Conservation (phyloP, 2,329 filamentous ascomycete genomes). For the Zelopaecilomyces penicillatus region DNA sequence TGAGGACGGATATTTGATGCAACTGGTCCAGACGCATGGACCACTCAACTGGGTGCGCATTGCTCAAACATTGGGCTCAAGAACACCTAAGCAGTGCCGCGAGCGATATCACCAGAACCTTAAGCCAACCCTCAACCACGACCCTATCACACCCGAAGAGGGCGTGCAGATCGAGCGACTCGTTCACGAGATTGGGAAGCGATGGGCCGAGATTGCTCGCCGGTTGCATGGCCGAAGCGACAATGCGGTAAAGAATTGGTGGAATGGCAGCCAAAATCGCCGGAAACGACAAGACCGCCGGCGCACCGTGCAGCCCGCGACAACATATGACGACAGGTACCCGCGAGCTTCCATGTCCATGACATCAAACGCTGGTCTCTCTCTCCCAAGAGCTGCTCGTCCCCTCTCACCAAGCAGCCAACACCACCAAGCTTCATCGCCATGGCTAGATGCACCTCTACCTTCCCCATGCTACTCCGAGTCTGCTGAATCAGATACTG, state of each 20-base stretch:
- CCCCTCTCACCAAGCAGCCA: constrained; percentile 11
- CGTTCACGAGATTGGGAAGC: constrained; percentile 71
- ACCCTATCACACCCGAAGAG: constrained; percentile 64
- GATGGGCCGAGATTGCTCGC: constrained; percentile 89
- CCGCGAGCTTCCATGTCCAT: constrained; percentile 22
- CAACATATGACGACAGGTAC: background rate
- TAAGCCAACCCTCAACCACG: constrained; percentile 65
- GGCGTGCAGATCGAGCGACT: constrained; percentile 66
- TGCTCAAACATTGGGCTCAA: constrained; percentile 62
- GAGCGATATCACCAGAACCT: constrained; percentile 93
- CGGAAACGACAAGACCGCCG: constrained; percentile 45
- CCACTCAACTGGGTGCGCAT: constrained; percentile 88
- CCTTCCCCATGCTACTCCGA: constrained; percentile 32
- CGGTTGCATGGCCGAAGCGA: constrained; percentile 77
- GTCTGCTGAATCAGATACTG: constrained; percentile 56
- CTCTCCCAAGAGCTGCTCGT: constrained; percentile 9
- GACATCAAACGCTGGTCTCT: constrained; percentile 12
- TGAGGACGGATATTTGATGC: constrained; percentile 64
- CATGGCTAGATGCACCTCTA: constrained; percentile 25
- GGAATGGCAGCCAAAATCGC: constrained; percentile 73
- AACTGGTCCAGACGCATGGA: constrained; percentile 62
- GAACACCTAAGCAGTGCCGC: constrained; percentile 89
- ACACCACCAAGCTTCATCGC: constrained; percentile 13
- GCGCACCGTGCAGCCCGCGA: background rate
- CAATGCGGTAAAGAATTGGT: constrained; percentile 97